Percentiles rank a stretch among this genome's conserved stretches.
Conservation (phyloP, 1,284 basidiomycete genomes). For the Melampsora larici-populina region DNA sequence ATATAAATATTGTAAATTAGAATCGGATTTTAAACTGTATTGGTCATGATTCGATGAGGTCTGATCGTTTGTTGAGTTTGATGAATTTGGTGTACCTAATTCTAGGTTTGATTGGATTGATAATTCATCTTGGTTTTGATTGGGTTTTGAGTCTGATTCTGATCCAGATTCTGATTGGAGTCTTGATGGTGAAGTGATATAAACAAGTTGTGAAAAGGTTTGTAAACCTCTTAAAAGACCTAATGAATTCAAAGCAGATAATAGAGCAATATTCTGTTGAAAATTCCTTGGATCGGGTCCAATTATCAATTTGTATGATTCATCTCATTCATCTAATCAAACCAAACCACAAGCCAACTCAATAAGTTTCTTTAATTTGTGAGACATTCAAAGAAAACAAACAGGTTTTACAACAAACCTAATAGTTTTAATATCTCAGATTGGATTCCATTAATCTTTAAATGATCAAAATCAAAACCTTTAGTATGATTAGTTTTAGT, state of each 20-base stretch:
- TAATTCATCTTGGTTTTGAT: neutral
- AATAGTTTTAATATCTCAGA: neutral
- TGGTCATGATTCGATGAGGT: constrained; percentile 57
- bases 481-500: neutral
- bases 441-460: neutral
- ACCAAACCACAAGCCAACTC: no score
- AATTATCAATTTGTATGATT: constrained; percentile 66
- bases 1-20: constrained; percentile 61
- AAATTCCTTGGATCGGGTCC: constrained; percentile 48
- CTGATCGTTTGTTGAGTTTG: no score
- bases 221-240: constrained; percentile 76
- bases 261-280: constrained; percentile 56
- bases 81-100: no score
- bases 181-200: constrained; percentile 48
- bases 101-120: neutral
- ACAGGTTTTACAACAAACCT: no score
- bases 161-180: no score
- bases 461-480: neutral
- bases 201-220: constrained; percentile 71
- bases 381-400: no score
- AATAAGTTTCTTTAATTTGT: no score
- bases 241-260: constrained; percentile 69
- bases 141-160: neutral
- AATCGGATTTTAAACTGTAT: neutral
- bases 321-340: constrained; percentile 61